phyloP scores from a whole-genome alignment of 345 rosid genomes.

The Salix arbutifolia region DNA sequence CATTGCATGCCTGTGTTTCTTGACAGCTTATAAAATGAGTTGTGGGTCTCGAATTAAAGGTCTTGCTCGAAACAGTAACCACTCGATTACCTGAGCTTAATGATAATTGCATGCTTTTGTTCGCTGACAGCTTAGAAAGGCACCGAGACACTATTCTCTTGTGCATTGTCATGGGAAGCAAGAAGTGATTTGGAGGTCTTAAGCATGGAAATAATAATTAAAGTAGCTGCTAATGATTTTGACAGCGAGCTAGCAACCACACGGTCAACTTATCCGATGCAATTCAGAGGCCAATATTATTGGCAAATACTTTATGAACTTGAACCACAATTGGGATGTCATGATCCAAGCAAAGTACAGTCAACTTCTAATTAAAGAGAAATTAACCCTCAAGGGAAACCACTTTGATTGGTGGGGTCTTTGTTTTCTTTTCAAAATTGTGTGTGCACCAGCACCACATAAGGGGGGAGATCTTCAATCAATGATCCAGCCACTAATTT shows the following conservation, averaged over 20 bases:
- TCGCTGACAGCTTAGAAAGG: slow-evolving; percentile 4
- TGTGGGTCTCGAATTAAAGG: not conserved
- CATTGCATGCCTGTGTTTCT: not conserved
- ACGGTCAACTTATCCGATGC: not conserved
- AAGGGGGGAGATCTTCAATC: not conserved
- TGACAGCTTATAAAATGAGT: not conserved
- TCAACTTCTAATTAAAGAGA: slow-evolving; percentile 1
- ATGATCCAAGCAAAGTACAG: not conserved
- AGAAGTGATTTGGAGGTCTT: not conserved
- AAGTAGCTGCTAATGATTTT: slow-evolving; percentile 5
- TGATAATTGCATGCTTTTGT: not conserved
- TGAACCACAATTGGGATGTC: not conserved
- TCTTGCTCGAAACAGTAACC: not conserved
- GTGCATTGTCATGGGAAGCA: not conserved
- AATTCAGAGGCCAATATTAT: not conserved
- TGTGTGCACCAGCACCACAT: not conserved
- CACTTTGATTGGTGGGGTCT: not conserved
- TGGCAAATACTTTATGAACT: not conserved
- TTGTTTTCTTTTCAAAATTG: not conserved
- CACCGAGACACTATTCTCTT: not conserved
- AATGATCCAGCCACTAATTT: not conserved
- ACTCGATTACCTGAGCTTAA: not conserved
- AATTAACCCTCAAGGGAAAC: not conserved
- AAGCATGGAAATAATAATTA: not conserved
- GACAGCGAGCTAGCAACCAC: not conserved